Evolutionary conservation across 148 eudicot genomes (phyloP), one percentile per base, ranked within the genome.

Genomic region (Vaccinium darrowii): DNA sequence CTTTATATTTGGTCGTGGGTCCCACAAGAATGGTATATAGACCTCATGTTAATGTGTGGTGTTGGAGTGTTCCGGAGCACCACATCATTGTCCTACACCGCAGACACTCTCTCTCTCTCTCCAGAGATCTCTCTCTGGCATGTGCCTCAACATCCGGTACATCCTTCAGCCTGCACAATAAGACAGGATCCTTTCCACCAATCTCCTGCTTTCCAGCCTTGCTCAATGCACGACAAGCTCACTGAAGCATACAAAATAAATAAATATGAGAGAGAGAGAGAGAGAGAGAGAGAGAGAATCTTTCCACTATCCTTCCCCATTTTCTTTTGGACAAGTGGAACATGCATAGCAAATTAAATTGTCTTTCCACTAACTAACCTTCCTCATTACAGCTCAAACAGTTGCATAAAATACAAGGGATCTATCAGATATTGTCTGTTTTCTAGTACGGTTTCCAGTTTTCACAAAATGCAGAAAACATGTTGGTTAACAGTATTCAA

Each of bases 191-290:
- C 83, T 76, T 78, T 86, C 73, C 78, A 82, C 82, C 85, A 81
- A 86, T 81, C 81, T 47, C 75, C 63, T 72, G 33, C 84, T 82
- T 86, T 86, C 87, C 87, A 86, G 84, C 81, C 79, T 76, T 25
- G 7, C 53, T 16, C 81, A 81, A 43, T 16, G 74, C 9, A 82
- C 75, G 75, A 60, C 73, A 81, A 85, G 33, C 36, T 76, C 65
- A 62, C n/a, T 12, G 54, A 81, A 81, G 36, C 81, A 51, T 52
- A 76, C 81, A 81, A 81, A 81, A 80, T 36, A 80, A 39, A 62
- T 62, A 62, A 56, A 80, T 60, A 43, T 58, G 65, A 43, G 73
- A n/a, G 72, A 58, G 71, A 36, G 71, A 58, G 83, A 43, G 73
- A 23, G 73, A 47, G 53, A 56, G 60, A 56, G 60, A 62, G 69